Evolutionary conservation across 345 rosid genomes (phyloP).

Genomic region (Fremontodendron californicum): DNA sequence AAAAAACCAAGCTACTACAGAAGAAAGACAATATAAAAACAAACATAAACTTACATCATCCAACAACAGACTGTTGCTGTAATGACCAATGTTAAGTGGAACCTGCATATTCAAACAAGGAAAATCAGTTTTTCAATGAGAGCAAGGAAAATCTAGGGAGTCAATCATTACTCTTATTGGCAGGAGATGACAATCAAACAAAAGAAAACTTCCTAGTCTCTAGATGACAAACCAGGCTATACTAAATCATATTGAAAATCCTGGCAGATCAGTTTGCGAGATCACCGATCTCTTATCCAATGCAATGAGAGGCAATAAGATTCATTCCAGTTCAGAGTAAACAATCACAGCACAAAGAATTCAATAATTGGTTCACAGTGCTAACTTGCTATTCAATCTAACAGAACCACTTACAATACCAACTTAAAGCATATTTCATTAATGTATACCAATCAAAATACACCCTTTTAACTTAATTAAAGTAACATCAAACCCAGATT

Average conservation of each 20-base stretch:
- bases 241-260: neutral
- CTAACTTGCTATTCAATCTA: neutral
- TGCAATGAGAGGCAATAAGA: neutral
- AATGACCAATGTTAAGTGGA: slow-evolving; percentile 80
- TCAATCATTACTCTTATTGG: neutral
- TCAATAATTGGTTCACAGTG: neutral
- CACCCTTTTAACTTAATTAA: neutral
- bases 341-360: neutral
- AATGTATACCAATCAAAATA: neutral
- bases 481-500: neutral
- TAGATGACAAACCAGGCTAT: neutral
- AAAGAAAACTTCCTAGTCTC: slow-evolving; percentile 2
- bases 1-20: neutral
- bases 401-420: neutral
- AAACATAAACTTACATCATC: slow-evolving; percentile 78
- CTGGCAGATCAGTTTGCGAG: neutral
- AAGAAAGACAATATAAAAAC: neutral
- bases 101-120: slow-evolving; percentile 42
- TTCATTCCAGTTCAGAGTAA: slow-evolving; percentile 3
- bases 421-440: neutral
- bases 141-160: neutral
- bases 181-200: neutral
- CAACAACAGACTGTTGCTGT: slow-evolving; percentile 96
- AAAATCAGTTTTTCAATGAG: neutral
- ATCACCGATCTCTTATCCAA: neutral